A percentile compares a stretch with the other conserved stretches of the same genome.
Conservation (phyloP, 192 early-diverging fungal species). For the Entophlyctis luteolus region DNA sequence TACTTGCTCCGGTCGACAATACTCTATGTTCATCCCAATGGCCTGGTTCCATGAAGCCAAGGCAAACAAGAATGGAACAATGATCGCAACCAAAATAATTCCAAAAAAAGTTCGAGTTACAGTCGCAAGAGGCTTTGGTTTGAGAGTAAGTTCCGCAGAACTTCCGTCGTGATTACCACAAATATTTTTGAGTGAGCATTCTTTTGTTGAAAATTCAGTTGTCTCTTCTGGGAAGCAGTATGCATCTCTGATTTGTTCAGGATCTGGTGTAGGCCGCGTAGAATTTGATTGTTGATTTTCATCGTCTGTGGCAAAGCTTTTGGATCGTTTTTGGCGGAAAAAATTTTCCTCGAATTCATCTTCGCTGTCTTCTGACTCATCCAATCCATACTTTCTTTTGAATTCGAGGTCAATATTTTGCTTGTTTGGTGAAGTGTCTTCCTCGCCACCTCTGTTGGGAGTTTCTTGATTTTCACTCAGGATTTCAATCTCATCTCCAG, state of each 20-base stretch:
- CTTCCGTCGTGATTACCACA: no score
- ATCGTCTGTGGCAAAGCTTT: neutral
- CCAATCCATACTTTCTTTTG: constrained; percentile 18
- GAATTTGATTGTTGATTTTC: no score
- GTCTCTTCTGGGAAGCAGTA: no score
- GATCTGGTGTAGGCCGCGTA: no score
- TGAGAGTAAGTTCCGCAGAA: neutral
- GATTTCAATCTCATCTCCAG: neutral
- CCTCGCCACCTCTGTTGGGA: neutral
- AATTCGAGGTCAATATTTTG: constrained; percentile 7
- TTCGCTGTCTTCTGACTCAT: constrained; percentile 11
- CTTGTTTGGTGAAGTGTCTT: neutral
- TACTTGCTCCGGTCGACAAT: neutral
- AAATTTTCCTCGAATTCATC: neutral
- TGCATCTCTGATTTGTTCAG: no score
- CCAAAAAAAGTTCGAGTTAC: neutral
- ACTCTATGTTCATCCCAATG: neutral
- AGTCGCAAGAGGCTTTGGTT: neutral
- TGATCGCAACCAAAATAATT: neutral
- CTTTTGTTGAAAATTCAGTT: no score
- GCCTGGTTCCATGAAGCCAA: neutral
- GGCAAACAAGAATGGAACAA: constrained; percentile 14
- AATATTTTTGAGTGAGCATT: no score
- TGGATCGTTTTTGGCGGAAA: neutral
- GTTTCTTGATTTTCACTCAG: neutral